These are phyloP conservation scores for Backusella tarrabulga DNA, from an alignment of 192 early-diverging fungal species.

Conservation along the genomic window DNA sequence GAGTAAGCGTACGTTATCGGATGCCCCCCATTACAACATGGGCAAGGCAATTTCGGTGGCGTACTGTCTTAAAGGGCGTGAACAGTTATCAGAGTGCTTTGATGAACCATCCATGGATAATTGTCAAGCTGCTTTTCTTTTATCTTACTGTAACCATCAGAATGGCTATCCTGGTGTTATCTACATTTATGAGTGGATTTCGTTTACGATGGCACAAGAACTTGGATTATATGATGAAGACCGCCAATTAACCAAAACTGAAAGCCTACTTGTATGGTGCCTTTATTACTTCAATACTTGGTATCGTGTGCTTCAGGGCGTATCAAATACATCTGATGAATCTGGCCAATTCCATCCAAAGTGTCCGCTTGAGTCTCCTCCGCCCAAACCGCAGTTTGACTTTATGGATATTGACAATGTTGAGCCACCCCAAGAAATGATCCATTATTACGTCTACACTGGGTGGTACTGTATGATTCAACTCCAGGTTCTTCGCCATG, in stretches of 20 bases:
- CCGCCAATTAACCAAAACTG: constrained; percentile 18
- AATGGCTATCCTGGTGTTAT: constrained; percentile 33
- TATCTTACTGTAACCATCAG: constrained; percentile 39
- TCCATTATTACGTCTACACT: constrained; percentile 27
- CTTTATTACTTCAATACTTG: constrained; percentile 40
- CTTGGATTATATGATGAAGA: constrained; percentile 31
- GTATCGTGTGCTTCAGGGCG: constrained; percentile 37
- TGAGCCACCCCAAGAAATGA: constrained; percentile 8
- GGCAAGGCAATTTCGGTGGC: constrained; percentile 37
- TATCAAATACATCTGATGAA: not conserved
- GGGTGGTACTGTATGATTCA: constrained; percentile 35
- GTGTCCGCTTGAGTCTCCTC: constrained; percentile 10
- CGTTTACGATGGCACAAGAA: constrained; percentile 40
- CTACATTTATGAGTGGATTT: constrained; percentile 40
- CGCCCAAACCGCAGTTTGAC: constrained; percentile 1
- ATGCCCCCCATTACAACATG: constrained; percentile 37
- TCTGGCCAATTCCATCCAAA: constrained; percentile 14
- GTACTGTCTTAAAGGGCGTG: constrained; percentile 32
- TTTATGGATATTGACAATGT: not conserved
- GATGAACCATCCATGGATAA: constrained; percentile 36
- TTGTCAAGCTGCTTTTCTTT: constrained; percentile 31
- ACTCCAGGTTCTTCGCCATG: constrained; percentile 31
- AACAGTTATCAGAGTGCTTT: constrained; percentile 35
- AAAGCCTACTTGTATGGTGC: constrained; percentile 37
- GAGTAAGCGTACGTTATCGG: constrained; percentile 24